Evolutionary conservation across 176 grass and related monocot species (phyloP).

Genomic region (Panicum miliaceum): DNA sequence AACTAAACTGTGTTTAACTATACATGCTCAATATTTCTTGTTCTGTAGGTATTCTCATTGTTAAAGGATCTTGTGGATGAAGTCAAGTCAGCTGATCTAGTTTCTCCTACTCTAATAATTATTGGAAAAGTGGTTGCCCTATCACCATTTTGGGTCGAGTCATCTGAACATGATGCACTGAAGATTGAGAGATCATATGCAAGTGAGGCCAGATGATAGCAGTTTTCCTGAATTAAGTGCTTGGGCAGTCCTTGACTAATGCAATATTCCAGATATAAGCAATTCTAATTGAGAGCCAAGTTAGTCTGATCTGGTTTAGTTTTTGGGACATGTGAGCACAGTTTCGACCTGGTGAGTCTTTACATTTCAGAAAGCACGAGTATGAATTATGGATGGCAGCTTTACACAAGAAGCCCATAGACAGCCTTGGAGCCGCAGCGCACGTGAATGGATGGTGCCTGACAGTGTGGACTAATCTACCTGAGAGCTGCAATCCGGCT

Average conservation of each 20-base stretch:
- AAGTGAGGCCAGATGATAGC: slow-evolving; percentile 47
- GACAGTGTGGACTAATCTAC: not conserved
- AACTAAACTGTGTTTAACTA: not conserved
- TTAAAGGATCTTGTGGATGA: slow-evolving; percentile 79
- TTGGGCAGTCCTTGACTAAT: not conserved
- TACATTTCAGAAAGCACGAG: slow-evolving; percentile 1
- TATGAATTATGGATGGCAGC: not conserved
- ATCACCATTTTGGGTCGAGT: slow-evolving; percentile 72
- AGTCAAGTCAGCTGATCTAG: slow-evolving; percentile 60
- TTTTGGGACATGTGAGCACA: slow-evolving; percentile 2
- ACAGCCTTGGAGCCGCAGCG: not conserved
- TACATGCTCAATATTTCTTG: slow-evolving; percentile 37
- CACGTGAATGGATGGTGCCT: not conserved
- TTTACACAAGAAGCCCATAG: slow-evolving; percentile 8
- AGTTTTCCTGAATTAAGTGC: not conserved
- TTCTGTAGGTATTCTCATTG: slow-evolving; percentile 64
- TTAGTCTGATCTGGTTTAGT: slow-evolving; percentile 18
- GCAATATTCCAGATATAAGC: slow-evolving; percentile 28
- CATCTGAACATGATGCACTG: slow-evolving; percentile 44
- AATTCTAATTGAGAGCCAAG: slow-evolving; percentile 21
- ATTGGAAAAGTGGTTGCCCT: slow-evolving; percentile 84
- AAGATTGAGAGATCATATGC: slow-evolving; percentile 35
- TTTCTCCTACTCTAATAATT: slow-evolving; percentile 86
- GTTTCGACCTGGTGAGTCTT: not conserved
- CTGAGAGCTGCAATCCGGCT: not conserved